Base-by-base conservation (phyloP, 2,329 filamentous ascomycete species). In the Leptographium lundbergii region DNA sequence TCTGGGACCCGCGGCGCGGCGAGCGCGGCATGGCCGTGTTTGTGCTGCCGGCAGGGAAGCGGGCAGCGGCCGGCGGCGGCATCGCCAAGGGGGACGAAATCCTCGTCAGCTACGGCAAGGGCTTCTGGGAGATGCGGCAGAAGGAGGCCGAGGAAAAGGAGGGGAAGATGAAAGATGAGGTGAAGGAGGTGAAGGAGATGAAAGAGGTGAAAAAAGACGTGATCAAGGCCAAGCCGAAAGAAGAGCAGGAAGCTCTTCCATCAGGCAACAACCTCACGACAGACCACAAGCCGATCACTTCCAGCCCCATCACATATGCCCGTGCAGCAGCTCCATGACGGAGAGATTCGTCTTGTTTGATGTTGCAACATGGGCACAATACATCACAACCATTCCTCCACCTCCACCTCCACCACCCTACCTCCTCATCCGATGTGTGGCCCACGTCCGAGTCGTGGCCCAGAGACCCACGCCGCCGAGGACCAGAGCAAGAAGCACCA, bases 31-130 rank as follows among this genome's bases (percentile, higher is more conserved):
- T 85, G 71, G 80, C 76, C 0, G 77, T 85, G 17, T 84, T 78
- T 72, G 81, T 82, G 14, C 65, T 82, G 39, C 72, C 72, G 0
- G 72, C 71, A 7, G 72, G 75, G 9, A 76, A 71, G 71, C 71
- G 68, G 59, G 61, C 63, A 7, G 56, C 14, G 60, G 51, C 42
- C 6, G 42, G 42, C 9, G 19, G 58, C 24, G 66, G 59, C 71
- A 77, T 85, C 32, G 75, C 67, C 55, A 83, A 80, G 69, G 82
- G 83, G 1, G 77, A 84, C 61, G 84, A 87, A 73, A 80, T 87
- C 57, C 67, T 86, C 57, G 80, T 87, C 14, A 85, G 81, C 63
- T 86, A 87, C 65, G 84, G 83, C 6, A 86, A 83, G 68, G 84
- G 84, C 0, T 86, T 87, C 63, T 87, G 84, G 82, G 73, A 74